These are phyloP conservation scores for Boletus bicolor DNA, from an alignment of 768 basidiomycete species.

Conservation along the genomic window DNA sequence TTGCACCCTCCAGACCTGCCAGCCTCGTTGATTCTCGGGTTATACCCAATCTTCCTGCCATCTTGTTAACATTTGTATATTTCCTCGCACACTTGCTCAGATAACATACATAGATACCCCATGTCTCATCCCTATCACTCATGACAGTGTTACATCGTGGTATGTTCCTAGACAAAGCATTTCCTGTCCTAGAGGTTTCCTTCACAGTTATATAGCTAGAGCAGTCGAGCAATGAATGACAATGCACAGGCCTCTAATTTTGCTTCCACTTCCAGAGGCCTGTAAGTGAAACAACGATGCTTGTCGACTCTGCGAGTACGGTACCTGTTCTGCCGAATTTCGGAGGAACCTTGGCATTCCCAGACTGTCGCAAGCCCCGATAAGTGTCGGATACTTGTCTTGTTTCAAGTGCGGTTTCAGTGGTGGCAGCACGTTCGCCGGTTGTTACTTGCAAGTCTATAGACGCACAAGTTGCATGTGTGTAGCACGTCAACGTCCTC, in stretches of 20 bases:
- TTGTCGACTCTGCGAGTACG: not conserved
- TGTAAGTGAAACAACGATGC: not conserved
- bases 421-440: not conserved
- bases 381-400: no score
- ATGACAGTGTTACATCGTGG: slow-evolving; percentile 2
- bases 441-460: not conserved
- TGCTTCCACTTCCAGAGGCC: not conserved
- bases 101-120: slow-evolving; percentile 7
- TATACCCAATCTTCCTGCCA: not conserved
- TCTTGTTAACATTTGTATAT: slow-evolving; percentile 6
- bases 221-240: not conserved
- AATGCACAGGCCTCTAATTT: not conserved
- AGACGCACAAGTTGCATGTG: not conserved
- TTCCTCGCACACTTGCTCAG: not conserved
- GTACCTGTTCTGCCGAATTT: not conserved
- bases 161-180: slow-evolving; percentile 7
- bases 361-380: not conserved
- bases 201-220: not conserved
- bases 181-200: not conserved
- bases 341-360: not conserved
- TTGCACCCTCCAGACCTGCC: not conserved
- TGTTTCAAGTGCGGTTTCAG: not conserved
- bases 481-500: not conserved
- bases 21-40: not conserved
- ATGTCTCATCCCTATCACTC: not conserved